Evolutionary conservation across 768 basidiomycete genomes (phyloP).

Genomic region (Basidioascus undulatus): DNA sequence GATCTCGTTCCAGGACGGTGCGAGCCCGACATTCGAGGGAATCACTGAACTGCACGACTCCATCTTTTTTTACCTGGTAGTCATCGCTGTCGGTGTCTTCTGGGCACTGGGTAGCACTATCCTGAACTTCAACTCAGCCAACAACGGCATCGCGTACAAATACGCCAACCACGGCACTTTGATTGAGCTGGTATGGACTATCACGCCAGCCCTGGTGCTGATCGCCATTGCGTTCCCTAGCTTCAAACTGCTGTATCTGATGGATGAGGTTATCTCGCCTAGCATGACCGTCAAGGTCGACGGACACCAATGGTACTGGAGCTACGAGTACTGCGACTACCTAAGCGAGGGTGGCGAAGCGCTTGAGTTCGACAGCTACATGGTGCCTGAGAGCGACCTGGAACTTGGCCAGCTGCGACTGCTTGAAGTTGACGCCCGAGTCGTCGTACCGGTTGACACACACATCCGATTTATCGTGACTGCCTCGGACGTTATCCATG

Average conservation of each 20-base stretch:
- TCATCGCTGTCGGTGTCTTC: slow-evolving; percentile 8
- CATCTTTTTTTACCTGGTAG: slow-evolving; percentile 5
- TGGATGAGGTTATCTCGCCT: slow-evolving; percentile 12
- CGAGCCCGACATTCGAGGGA: slow-evolving; percentile 3
- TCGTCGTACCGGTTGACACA: slow-evolving; percentile 13
- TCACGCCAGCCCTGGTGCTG: slow-evolving; percentile 10
- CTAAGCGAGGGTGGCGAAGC: slow-evolving; percentile 10
- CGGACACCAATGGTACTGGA: slow-evolving; percentile 10
- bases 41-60: slow-evolving; percentile 6
- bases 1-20: slow-evolving; percentile 4
- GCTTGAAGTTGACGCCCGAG: slow-evolving; percentile 13
- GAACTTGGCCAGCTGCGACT: slow-evolving; percentile 13
- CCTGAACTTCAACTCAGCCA: slow-evolving; percentile 7
- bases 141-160: slow-evolving; percentile 8
- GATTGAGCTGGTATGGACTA: slow-evolving; percentile 11
- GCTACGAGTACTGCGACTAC: slow-evolving; percentile 12
- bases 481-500: slow-evolving; percentile 15
- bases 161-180: slow-evolving; percentile 10
- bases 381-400: slow-evolving; percentile 11
- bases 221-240: slow-evolving; percentile 11
- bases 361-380: slow-evolving; percentile 12
- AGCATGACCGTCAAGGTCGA: slow-evolving; percentile 10
- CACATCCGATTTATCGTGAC: slow-evolving; percentile 15
- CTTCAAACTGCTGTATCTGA: slow-evolving; percentile 10
- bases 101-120: slow-evolving; percentile 6